These are phyloP conservation scores for Serendipita sp. DNA, from an alignment of 768 basidiomycete genomes.

Conservation along the genomic window DNA sequence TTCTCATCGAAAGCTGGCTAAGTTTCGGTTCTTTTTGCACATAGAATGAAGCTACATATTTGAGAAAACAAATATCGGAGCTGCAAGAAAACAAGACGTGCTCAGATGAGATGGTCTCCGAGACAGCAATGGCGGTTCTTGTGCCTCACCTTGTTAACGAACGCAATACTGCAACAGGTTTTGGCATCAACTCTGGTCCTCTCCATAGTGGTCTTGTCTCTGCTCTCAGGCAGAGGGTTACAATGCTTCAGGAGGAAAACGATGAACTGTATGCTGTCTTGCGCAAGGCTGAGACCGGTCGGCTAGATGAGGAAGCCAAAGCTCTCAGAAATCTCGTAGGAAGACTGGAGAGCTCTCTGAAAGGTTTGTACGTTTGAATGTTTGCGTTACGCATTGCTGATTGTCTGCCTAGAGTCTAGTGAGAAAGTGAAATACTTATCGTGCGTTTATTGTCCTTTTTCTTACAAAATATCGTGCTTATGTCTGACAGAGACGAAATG, in stretches of 20 bases:
- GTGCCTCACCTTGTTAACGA: slow-evolving; percentile 39
- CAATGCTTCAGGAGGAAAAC: slow-evolving; percentile 68
- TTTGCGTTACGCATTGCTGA: not conserved
- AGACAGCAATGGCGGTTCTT: slow-evolving; percentile 57
- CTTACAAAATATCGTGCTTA: slow-evolving; percentile 11
- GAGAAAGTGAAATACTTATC: slow-evolving; percentile 50
- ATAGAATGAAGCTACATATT: slow-evolving; percentile 56
- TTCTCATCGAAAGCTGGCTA: not conserved
- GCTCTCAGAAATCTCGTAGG: slow-evolving; percentile 49
- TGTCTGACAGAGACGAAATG: slow-evolving; percentile 42
- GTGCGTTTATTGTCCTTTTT: slow-evolving; percentile 29
- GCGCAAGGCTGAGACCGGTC: slow-evolving; percentile 59
- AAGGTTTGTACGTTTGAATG: slow-evolving; percentile 31
- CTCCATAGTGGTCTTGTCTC: slow-evolving; percentile 35
- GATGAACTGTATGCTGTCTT: slow-evolving; percentile 70
- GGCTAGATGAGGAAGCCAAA: slow-evolving; percentile 65
- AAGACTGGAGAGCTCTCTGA: slow-evolving; percentile 56
- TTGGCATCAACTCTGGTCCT: slow-evolving; percentile 24
- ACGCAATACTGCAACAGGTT: slow-evolving; percentile 14
- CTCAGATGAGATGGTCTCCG: slow-evolving; percentile 41
- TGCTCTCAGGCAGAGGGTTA: slow-evolving; percentile 61
- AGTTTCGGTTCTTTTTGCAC: slow-evolving; percentile 9
- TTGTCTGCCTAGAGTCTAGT: slow-evolving; percentile 47
- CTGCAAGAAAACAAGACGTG: slow-evolving; percentile 39
- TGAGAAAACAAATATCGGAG: slow-evolving; percentile 41